Percentiles rank a stretch among this genome's conserved stretches.
Evolutionary conservation across 306 rosid species (phyloP).

Genomic region (Sindora glabra): DNA sequence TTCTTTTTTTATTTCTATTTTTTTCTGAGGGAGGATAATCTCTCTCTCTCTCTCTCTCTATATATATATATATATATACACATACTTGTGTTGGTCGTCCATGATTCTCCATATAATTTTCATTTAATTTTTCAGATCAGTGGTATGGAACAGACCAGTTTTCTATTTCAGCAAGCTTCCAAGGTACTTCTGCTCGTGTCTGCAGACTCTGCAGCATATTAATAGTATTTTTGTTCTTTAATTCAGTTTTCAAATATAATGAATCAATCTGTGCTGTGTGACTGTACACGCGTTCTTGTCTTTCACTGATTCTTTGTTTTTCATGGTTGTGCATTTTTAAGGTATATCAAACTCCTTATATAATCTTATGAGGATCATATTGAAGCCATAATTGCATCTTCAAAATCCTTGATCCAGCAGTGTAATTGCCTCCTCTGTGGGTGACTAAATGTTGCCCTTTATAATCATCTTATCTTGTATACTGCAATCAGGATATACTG

Average conservation of each 20-base stretch:
- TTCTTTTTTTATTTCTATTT: no score
- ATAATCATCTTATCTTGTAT: background rate
- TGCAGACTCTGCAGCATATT: background rate
- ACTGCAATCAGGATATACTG: background rate
- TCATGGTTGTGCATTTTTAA: background rate
- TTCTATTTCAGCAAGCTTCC: constrained; percentile 95
- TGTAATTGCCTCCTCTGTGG: background rate
- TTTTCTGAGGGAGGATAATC: background rate
- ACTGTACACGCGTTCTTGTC: background rate
- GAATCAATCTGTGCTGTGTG: background rate
- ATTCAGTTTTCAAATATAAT: background rate
- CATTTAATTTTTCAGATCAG: constrained; percentile 59
- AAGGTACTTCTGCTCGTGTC: constrained; percentile 45
- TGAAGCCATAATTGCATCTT: background rate
- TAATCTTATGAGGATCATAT: constrained; percentile 1
- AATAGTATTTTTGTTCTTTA: no score
- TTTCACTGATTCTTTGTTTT: background rate
- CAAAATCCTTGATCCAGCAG: background rate
- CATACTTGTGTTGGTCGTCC: constrained; percentile 5
- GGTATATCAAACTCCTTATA: background rate
- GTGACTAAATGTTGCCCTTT: constrained; percentile 4
- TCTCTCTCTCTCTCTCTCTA: no score
- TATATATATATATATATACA: no score
- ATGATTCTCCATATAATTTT: constrained; percentile 4
- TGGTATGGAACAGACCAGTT: constrained; percentile 98